Conservation (phyloP, 768 basidiomycete genomes). For the Rhodotorula kratochvilovae region DNA sequence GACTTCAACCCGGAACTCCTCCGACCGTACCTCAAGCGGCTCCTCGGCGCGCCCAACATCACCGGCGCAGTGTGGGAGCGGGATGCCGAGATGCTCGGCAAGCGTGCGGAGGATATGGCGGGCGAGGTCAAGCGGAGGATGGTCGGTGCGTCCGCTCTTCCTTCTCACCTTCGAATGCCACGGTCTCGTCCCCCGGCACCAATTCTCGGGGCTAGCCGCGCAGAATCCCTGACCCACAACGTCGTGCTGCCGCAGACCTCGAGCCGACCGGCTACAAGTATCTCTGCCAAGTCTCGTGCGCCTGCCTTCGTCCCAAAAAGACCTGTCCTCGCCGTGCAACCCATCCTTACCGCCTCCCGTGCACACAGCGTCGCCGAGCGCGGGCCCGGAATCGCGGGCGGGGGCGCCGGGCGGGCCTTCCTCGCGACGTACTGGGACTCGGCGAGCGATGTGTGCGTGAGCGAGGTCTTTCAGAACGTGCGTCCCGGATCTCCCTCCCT, state of each 20-base stretch:
- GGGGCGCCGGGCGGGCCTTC: not conserved
- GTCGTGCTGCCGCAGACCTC: not conserved
- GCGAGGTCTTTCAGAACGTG: conserved; percentile 11
- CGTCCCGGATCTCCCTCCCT: not conserved
- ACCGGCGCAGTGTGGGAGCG: not conserved
- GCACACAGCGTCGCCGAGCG: not conserved
- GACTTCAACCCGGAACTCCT: not conserved
- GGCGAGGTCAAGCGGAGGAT: conserved; percentile 1
- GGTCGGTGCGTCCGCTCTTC: not conserved
- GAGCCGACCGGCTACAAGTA: conserved; percentile 8
- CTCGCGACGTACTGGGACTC: conserved; percentile 6
- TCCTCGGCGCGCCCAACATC: not conserved
- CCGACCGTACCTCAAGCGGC: not conserved
- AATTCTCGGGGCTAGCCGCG: fast-evolving
- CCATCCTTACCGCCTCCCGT: not conserved
- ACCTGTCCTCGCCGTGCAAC: not conserved
- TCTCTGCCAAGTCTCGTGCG: conserved; percentile 7
- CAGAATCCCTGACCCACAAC: not conserved
- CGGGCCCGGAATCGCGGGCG: not conserved
- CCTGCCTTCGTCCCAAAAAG: too few species aligned
- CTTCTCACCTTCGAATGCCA: not conserved
- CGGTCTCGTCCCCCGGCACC: not conserved
- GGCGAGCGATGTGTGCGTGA: not conserved
- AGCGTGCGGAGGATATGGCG: not conserved
- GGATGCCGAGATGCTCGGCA: not conserved